Evolutionary conservation across 306 rosid species (phyloP).

Genomic region (Corylus avellana): DNA sequence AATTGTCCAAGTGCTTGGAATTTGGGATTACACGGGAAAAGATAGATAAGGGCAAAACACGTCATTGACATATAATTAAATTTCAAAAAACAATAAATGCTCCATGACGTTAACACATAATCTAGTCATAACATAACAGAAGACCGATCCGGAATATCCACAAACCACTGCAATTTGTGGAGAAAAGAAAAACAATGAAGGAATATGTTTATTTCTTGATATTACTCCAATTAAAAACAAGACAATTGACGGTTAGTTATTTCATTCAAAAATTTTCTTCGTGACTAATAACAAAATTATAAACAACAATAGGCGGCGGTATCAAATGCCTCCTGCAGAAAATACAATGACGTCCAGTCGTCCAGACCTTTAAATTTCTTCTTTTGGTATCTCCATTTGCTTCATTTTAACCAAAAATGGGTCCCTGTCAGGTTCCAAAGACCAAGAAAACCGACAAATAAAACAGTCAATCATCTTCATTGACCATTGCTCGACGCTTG

Average conservation of each 20-base stretch:
- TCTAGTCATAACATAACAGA: too few relatives aligned
- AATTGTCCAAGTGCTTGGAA: too few relatives aligned
- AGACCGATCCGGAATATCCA: too few relatives aligned
- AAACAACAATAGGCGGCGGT: neutral
- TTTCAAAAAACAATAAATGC: too few relatives aligned
- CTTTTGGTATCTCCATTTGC: neutral
- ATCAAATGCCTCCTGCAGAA: neutral
- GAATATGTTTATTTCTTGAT: neutral
- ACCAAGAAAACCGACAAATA: neutral
- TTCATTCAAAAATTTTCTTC: neutral
- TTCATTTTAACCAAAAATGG: neutral
- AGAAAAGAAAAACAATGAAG: too few relatives aligned
- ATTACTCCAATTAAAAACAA: neutral
- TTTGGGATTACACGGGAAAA: too few relatives aligned
- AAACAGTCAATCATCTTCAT: neutral
- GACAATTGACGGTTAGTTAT: neutral
- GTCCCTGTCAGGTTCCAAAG: neutral
- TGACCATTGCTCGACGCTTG: constrained; percentile 28
- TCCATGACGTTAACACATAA: too few relatives aligned
- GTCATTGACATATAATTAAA: too few relatives aligned
- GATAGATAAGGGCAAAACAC: too few relatives aligned
- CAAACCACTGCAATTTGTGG: too few relatives aligned
- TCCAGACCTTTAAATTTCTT: neutral
- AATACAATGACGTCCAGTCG: neutral
- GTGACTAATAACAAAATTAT: neutral